Evolutionary conservation across 192 early-diverging fungal species (phyloP), one percentile per base, ranked within the genome.

Genomic region (Coemansia sp.): DNA sequence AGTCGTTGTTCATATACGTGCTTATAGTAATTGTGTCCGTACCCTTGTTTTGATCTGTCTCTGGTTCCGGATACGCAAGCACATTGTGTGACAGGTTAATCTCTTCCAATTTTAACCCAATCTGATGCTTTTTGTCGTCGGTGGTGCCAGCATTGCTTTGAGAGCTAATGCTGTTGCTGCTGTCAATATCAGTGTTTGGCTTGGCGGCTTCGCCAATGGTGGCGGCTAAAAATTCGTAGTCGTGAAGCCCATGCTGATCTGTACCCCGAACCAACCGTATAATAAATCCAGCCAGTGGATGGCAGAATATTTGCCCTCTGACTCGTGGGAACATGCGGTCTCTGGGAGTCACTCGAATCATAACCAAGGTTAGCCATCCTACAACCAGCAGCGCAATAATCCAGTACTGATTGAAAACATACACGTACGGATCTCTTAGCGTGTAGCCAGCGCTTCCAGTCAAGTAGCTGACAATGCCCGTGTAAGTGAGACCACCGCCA

Each of bases 401-500:
- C 87, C 88, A 88, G 69, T 80, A 76, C 74, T 87, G 79, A 75
- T 90, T 87, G 53, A 77, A 53, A 14, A 80, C 56, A 55, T 83
- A 84, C 0, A 83, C 64, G n/a, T 34, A 78, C 17, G 81, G 76
- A 36, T 84, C 80, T 18, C 69, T 62, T 44, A 78, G 65, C 30
- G 76, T 77, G 66, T 78, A 63, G 10, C 74, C 75, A 31, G 40
- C 62, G 17, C 47, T 42, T 11, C 34, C 52, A 0, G 72, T 72
- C 43, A 82, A 56, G n/a, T 56, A 28, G 53, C 76, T 80, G 49
- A 84, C 81, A 20, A 90, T 70, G 52, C 64, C 72, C 12, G 83
- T 87, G 68, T 87, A 90, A 5, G 84, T 62, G 45, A 90, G 66
- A 10, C 85, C 87, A 40, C 89, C 89, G 16, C 80, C 83, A 15